Evolutionary conservation across 495 filamentous ascomycete genomes (phyloP).

Genomic region (Penicillium pulvis): DNA sequence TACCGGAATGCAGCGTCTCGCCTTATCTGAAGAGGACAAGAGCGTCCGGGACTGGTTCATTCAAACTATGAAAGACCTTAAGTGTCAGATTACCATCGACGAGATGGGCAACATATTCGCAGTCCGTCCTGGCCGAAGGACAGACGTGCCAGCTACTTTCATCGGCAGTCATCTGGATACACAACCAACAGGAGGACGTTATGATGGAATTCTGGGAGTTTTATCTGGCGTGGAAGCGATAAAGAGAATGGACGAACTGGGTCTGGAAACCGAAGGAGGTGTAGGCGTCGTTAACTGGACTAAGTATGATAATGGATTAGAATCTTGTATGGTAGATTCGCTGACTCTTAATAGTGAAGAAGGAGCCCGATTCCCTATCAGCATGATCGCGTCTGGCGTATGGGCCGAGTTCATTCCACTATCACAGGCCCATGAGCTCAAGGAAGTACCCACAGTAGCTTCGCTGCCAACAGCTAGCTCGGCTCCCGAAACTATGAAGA

Average conservation of each 20-base stretch:
- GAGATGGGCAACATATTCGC: constrained; percentile 80
- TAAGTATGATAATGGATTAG: constrained; percentile 47
- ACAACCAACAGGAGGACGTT: constrained; percentile 72
- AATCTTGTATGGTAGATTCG: neutral
- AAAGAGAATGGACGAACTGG: constrained; percentile 65
- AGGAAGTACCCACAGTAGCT: constrained; percentile 53
- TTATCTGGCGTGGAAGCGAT: constrained; percentile 72
- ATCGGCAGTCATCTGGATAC: constrained; percentile 79
- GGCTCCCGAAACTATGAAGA: constrained; percentile 63
- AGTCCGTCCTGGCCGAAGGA: constrained; percentile 58
- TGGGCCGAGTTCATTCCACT: constrained; percentile 71
- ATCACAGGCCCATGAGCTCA: constrained; percentile 60
- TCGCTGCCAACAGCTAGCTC: constrained; percentile 45
- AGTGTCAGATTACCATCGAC: constrained; percentile 63
- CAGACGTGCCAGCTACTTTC: constrained; percentile 61
- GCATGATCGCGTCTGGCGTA: constrained; percentile 75
- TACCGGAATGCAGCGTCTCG: constrained; percentile 66
- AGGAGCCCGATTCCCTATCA: constrained; percentile 77
- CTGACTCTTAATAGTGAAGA: constrained; percentile 57
- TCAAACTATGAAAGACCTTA: constrained; percentile 60
- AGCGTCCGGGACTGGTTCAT: constrained; percentile 76
- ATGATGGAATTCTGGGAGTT: constrained; percentile 77
- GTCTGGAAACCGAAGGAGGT: constrained; percentile 68
- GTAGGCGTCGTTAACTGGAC: constrained; percentile 82
- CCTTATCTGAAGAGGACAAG: constrained; percentile 72